Percentiles rank a stretch among this genome's conserved stretches.
phyloP scores from a whole-genome alignment of 192 early-diverging fungal genomes.

The Jimgerdemannia lactiflua region DNA sequence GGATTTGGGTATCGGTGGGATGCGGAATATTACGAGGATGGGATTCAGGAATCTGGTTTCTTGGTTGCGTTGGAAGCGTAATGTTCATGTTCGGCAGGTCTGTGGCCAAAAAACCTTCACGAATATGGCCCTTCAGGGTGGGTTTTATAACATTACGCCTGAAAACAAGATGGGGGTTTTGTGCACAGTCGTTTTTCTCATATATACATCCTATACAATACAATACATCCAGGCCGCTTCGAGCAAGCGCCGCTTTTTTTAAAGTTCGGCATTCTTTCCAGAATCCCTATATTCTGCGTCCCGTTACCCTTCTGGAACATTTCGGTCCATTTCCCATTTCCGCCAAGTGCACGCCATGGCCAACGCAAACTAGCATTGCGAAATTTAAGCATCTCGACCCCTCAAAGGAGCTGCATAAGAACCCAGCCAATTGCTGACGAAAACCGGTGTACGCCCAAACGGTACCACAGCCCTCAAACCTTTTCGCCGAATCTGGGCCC shows the following conservation, averaged over 20 bases:
- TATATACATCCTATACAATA: background rate
- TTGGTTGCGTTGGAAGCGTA: background rate
- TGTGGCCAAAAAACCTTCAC: background rate
- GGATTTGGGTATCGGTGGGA: background rate
- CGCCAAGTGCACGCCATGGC: too few species aligned
- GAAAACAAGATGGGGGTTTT: background rate
- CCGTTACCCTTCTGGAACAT: background rate
- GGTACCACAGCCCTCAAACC: background rate
- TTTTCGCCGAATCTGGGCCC: background rate
- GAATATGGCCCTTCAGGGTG: background rate
- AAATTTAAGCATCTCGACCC: background rate
- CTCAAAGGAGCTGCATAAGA: background rate
- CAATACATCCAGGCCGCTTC: background rate
- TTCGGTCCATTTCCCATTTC: background rate
- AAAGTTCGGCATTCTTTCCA: background rate
- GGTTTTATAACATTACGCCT: background rate
- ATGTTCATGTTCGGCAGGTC: background rate
- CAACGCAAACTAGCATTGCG: background rate
- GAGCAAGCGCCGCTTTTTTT: background rate
- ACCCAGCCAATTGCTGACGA: background rate
- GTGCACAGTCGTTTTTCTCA: background rate
- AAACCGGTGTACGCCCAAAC: background rate
- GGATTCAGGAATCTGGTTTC: background rate
- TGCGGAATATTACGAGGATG: background rate
- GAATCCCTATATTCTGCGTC: too few species aligned